Conservation (phyloP, 2,329 filamentous ascomycete species). For the Paecilomyces fulvus region DNA sequence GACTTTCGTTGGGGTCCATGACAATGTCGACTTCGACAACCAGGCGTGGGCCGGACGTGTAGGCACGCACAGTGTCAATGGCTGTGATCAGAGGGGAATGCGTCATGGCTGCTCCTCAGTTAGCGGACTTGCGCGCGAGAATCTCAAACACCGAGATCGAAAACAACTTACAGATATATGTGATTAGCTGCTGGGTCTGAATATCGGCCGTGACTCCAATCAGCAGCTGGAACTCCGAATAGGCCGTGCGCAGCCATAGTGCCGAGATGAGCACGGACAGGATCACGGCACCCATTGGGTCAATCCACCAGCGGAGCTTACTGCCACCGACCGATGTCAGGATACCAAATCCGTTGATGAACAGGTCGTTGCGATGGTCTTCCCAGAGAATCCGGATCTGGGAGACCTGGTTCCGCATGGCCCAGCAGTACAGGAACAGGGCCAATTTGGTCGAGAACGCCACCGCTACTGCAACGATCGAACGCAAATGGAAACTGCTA, state of each 20-base stretch:
- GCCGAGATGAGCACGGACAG: conserved; percentile 68
- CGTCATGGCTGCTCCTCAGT: conserved; percentile 54
- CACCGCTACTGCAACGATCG: conserved; percentile 72
- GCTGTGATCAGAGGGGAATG: conserved; percentile 73
- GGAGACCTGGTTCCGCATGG: conserved; percentile 80
- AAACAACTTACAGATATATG: conserved; percentile 65
- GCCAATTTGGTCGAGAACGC: conserved; percentile 77
- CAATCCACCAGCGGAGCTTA: conserved; percentile 89
- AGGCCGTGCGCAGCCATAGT: conserved; percentile 80
- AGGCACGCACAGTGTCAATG: conserved; percentile 92
- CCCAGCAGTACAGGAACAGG: conserved; percentile 88
- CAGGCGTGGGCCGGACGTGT: conserved; percentile 78
- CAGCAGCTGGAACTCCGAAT: conserved; percentile 79
- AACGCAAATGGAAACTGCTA: conserved; percentile 68
- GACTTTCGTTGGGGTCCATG: conserved; percentile 67
- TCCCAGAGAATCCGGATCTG: conserved; percentile 92
- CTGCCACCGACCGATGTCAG: conserved; percentile 83
- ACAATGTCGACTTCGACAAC: conserved; percentile 96
- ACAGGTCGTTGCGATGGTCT: conserved; percentile 93
- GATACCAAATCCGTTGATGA: conserved; percentile 91
- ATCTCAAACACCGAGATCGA: not conserved
- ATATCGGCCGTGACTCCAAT: conserved; percentile 83
- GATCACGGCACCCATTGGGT: conserved; percentile 82
- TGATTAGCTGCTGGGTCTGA: conserved; percentile 84
- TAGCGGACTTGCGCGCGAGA: conserved; percentile 1